phyloP scores from a whole-genome alignment of 495 filamentous ascomycete species.

The Xylaria curta region DNA sequence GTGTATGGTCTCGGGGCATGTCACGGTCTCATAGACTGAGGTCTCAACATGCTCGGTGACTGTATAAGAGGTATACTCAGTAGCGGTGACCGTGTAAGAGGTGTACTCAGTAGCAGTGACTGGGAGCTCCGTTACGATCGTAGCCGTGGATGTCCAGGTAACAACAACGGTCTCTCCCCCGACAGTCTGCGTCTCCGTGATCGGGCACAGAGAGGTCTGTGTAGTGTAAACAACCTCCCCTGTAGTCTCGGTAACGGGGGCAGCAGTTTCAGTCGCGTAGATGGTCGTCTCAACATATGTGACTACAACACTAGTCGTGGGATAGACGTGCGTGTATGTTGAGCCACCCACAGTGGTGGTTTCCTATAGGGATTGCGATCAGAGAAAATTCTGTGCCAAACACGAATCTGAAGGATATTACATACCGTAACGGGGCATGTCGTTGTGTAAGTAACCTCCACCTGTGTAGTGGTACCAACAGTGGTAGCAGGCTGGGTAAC shows the following conservation, averaged over 20 bases:
- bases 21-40: constrained; percentile 48
- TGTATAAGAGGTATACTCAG: constrained; percentile 42
- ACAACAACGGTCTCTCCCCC: constrained; percentile 49
- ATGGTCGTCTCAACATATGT: constrained; percentile 39
- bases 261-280: constrained; percentile 35
- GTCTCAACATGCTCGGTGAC: constrained; percentile 50
- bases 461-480: constrained; percentile 44
- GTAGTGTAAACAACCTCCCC: constrained; percentile 45
- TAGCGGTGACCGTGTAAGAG: constrained; percentile 43
- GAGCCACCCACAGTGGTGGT: constrained; percentile 43
- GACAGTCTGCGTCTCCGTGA: constrained; percentile 52
- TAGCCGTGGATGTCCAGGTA: constrained; percentile 51
- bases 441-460: constrained; percentile 50
- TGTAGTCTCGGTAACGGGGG: constrained; percentile 35
- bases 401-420: background rate
- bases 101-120: constrained; percentile 40
- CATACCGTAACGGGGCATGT: constrained; percentile 46
- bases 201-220: constrained; percentile 48
- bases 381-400: background rate
- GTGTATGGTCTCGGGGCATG: constrained; percentile 50
- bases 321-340: constrained; percentile 47
- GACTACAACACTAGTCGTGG: constrained; percentile 48
- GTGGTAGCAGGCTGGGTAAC: constrained; percentile 39
- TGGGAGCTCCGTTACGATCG: constrained; percentile 39
- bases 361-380: constrained; percentile 13